Percentiles rank a stretch among this genome's conserved stretches.
Evolutionary conservation across 2,329 filamentous ascomycete genomes (phyloP).

Genomic region (Colletotrichum magnum): DNA sequence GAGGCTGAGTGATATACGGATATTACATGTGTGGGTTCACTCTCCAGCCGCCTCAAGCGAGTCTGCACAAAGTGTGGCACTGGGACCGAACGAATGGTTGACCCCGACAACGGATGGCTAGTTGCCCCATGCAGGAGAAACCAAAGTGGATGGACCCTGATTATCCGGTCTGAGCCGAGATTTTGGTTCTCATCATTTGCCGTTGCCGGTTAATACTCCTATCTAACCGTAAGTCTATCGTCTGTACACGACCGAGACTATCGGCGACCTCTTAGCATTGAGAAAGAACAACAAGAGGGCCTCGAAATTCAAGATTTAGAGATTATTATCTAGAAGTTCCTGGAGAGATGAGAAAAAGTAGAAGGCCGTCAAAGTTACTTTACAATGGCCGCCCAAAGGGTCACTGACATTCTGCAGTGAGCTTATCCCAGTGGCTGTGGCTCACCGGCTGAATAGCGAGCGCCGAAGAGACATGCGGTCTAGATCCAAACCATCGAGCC

Average conservation of each 20-base stretch:
- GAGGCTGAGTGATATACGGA: too few relatives aligned
- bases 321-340: too few relatives aligned
- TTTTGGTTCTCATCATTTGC: neutral
- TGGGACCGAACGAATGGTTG: neutral
- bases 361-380: too few relatives aligned
- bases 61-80: neutral
- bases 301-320: too few relatives aligned
- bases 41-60: neutral
- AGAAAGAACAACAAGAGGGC: too few relatives aligned
- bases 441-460: conserved; percentile 8
- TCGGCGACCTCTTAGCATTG: too few relatives aligned
- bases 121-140: neutral
- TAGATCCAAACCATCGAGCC: neutral
- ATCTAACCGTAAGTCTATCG: too few relatives aligned
- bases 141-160: neutral
- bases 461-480: neutral
- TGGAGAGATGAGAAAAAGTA: too few relatives aligned
- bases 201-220: conserved; percentile 2
- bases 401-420: too few relatives aligned
- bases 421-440: neutral
- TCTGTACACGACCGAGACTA: too few relatives aligned
- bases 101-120: neutral
- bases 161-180: conserved; percentile 23
- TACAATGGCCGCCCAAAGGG: too few relatives aligned
- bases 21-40: too few relatives aligned